Evolutionary conservation across 208 protist species (phyloP), one percentile per base, ranked within the genome.

Genomic region (Leishmania gerbilli): DNA sequence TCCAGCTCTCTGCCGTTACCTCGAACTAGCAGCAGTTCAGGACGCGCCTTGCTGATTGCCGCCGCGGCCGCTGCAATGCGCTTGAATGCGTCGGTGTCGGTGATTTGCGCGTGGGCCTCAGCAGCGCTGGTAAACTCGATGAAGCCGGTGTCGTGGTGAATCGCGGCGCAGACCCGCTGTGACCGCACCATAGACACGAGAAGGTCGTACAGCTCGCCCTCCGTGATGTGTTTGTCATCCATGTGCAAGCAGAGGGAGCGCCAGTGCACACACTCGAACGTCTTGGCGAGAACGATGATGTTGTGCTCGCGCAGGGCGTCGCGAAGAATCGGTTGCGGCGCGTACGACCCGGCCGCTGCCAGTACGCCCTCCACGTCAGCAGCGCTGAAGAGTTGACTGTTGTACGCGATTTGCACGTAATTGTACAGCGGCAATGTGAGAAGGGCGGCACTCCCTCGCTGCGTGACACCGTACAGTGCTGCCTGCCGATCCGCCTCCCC

Each of bases 81-180:
- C 0, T 79, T 64, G 49, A 85, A 81, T 37, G 71, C 77, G 34
- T 85, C 74, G 58, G 56, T 58, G 37, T 85, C 82, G 9, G 82
- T 79, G 31, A 82, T 76, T 49, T 40, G 37, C 37, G 47, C 15
- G 6, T 67, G 53, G 6, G 2, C 68, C 3, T 5, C 21, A 2
- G 8, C 76, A 11, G 5, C n/a, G 67, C n/a, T 4, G 71, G 49
- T 60, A 47, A 85, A 85, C 56, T 85, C 82, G 27, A 85, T 79
- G 47, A 76, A 85, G 19, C 82, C 82, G 5, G 82, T 79, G 65
- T 85, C 82, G 27, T 85, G 77, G n/a, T 85, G 76, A 71, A 85
- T 85, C 19, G 74, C n/a, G 1, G 67, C 82, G n/a, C 24, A 6
- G n/a, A 85, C 13, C 0, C 78, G 77, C n/a, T 79, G 71, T n/a